These are phyloP conservation scores for Penicillium concentricum DNA, from an alignment of 2,329 filamentous ascomycete species.

Conservation along the genomic window DNA sequence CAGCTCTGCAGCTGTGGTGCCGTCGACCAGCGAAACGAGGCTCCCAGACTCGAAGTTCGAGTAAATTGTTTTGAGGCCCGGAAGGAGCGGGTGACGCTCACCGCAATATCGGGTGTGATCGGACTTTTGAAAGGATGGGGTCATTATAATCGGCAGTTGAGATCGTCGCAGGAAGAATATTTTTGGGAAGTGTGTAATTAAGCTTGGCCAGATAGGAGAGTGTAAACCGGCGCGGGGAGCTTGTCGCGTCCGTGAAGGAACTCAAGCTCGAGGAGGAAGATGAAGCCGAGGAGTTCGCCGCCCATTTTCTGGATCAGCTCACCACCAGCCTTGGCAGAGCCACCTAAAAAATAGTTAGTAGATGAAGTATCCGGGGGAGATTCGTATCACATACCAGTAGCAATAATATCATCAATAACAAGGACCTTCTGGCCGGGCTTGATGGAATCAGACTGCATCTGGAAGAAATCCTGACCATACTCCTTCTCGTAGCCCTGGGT, in stretches of 20 bases:
- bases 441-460: conserved; percentile 88
- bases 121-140: conserved; percentile 3
- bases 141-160: conserved; percentile 12
- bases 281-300: conserved; percentile 79
- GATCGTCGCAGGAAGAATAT: conserved; percentile 15
- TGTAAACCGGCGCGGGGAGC: conserved; percentile 79
- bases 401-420: conserved; percentile 97
- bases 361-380: not conserved
- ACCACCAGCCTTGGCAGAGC: conserved; percentile 84
- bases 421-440: conserved; percentile 84
- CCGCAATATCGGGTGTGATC: conserved; percentile 6
- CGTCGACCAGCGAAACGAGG: conserved; percentile 10
- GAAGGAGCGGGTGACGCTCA: not conserved
- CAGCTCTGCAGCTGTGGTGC: conserved; percentile 11
- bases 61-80: not conserved
- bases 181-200: conserved; percentile 14
- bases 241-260: conserved; percentile 90
- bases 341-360: conserved; percentile 58
- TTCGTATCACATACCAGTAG: conserved; percentile 68
- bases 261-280: conserved; percentile 94
- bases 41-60: not conserved
- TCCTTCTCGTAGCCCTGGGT: conserved; percentile 91
- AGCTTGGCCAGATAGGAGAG: conserved; percentile 69
- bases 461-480: conserved; percentile 91
- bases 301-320: conserved; percentile 82